Evolutionary conservation across 2,329 filamentous ascomycete species (phyloP).

Genomic region (Pseudogymnoascus sp.): DNA sequence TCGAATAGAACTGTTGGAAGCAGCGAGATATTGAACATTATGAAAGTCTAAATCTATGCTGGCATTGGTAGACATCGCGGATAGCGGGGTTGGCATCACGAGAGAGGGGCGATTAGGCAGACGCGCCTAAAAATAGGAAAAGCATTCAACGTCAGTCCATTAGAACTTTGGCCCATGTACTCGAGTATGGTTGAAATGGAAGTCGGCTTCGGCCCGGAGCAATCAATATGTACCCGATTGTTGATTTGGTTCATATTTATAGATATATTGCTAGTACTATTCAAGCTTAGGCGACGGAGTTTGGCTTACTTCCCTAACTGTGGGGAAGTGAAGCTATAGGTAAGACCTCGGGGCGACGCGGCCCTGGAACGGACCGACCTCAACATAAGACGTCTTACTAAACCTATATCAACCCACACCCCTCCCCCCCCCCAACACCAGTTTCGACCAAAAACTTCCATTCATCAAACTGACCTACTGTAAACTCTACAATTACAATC

Average conservation of each 20-base stretch:
- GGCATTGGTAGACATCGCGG: neutral
- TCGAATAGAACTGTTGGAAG: neutral
- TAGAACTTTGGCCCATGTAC: neutral
- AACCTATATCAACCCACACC: neutral
- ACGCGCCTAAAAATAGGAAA: neutral
- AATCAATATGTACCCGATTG: neutral
- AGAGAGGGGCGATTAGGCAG: neutral
- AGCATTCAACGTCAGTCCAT: neutral
- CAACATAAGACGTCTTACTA: neutral
- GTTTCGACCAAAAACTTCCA: conserved; percentile 2
- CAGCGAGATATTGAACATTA: neutral
- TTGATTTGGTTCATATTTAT: neutral
- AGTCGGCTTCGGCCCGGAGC: neutral
- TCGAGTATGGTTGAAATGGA: neutral
- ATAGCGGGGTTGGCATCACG: neutral
- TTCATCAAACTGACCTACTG: conserved; percentile 1
- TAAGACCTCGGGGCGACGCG: neutral
- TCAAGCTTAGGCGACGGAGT: neutral
- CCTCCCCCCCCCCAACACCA: neutral
- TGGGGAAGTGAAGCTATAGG: too few relatives aligned
- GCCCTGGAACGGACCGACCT: neutral
- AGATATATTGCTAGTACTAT: neutral
- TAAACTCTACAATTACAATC: conserved; percentile 3
- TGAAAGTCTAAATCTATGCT: neutral
- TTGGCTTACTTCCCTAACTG: neutral